phyloP scores from a whole-genome alignment of 257 asterid genomes.

The Nicotiana obtusifolia region DNA sequence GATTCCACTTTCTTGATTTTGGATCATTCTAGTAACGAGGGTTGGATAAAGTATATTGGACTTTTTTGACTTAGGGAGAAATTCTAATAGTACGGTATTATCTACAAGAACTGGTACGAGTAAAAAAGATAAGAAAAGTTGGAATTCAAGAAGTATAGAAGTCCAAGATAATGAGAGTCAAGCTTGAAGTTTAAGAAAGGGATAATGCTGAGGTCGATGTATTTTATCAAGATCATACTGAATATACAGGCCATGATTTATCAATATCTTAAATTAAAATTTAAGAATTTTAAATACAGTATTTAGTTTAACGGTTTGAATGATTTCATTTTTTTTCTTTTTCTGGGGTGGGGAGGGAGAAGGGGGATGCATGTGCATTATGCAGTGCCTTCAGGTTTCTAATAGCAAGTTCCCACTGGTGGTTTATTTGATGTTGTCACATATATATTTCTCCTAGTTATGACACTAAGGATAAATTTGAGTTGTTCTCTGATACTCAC shows the following conservation, averaged over 20 bases:
- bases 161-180: neutral
- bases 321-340: neutral
- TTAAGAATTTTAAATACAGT: neutral
- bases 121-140: too few relatives aligned
- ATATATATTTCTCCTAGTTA: too few relatives aligned
- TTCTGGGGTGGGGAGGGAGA: neutral
- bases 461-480: too few relatives aligned
- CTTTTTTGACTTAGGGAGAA: too few relatives aligned
- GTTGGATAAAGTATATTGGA: too few relatives aligned
- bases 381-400: neutral
- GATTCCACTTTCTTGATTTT: neutral
- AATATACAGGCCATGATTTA: neutral
- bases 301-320: neutral
- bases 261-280: neutral
- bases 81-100: too few relatives aligned
- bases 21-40: neutral
- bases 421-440: neutral
- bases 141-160: too few relatives aligned
- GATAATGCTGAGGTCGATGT: neutral
- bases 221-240: neutral
- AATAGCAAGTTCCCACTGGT: neutral
- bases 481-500: too few relatives aligned
- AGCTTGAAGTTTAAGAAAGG: too few relatives aligned
- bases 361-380: neutral
- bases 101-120: too few relatives aligned